Percentiles rank a stretch among this genome's conserved stretches.
These are phyloP conservation scores for Populus pruinosa DNA, from an alignment of 345 rosid genomes.

Conservation along the genomic window DNA sequence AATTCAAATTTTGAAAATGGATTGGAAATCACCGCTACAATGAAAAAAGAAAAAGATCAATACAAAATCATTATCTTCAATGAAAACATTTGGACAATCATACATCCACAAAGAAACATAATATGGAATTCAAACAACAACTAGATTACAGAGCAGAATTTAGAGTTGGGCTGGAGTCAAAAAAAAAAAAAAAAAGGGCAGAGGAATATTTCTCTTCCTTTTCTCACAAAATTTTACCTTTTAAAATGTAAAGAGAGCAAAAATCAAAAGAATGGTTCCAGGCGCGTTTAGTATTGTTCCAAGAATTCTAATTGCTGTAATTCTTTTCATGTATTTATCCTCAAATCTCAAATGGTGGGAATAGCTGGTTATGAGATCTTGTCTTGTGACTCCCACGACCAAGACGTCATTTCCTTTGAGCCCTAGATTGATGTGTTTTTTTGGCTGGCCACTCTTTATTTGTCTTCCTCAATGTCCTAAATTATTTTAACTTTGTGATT, in stretches of 20 bases:
- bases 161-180: background rate
- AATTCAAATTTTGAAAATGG: slow-evolving; percentile 33
- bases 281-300: background rate
- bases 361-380: background rate
- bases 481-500: too few relatives aligned
- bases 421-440: background rate
- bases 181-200: too few relatives aligned
- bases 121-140: background rate
- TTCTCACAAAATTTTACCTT: background rate
- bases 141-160: background rate
- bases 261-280: background rate
- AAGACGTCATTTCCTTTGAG: background rate
- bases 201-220: too few relatives aligned
- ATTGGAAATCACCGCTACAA: slow-evolving; percentile 57
- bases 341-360: background rate
- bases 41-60: slow-evolving; percentile 1
- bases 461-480: background rate
- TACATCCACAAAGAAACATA: background rate
- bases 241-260: background rate
- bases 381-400: background rate
- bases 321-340: background rate
- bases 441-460: background rate
- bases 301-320: background rate
- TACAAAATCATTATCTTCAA: background rate
- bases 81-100: background rate